Conservation (phyloP, 768 basidiomycete species). For the Flagelloscypha sp. region DNA sequence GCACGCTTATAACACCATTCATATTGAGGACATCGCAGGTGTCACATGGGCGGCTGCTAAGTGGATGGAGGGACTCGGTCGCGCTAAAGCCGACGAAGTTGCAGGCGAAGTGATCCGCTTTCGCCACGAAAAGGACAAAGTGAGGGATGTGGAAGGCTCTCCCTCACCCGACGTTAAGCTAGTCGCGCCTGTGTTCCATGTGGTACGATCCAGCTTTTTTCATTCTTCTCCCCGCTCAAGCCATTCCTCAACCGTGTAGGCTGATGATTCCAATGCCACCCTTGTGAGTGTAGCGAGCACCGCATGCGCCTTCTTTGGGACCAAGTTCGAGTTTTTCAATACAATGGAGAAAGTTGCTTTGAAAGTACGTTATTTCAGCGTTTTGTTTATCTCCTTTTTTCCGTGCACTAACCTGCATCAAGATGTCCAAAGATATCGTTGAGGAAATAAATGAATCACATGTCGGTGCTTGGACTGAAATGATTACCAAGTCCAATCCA, state of each 20-base stretch:
- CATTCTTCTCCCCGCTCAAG: slow-evolving; percentile 1
- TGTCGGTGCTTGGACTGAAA: slow-evolving; percentile 74
- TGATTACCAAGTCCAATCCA: slow-evolving; percentile 64
- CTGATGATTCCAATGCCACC: slow-evolving; percentile 70
- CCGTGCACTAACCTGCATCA: slow-evolving; percentile 1
- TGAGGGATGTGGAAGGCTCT: slow-evolving; percentile 56
- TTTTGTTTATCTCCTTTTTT: background rate
- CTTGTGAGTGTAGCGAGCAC: slow-evolving; percentile 56
- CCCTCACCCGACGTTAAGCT: slow-evolving; percentile 46
- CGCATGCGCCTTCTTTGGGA: slow-evolving; percentile 66
- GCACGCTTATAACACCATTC: slow-evolving; percentile 66
- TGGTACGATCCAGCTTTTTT: slow-evolving; percentile 36
- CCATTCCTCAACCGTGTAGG: slow-evolving; percentile 35
- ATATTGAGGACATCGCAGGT: slow-evolving; percentile 72
- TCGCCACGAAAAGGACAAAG: slow-evolving; percentile 65
- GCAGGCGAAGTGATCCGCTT: slow-evolving; percentile 64
- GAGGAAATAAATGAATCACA: slow-evolving; percentile 85
- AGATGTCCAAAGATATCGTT: slow-evolving; percentile 65
- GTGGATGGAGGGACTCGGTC: slow-evolving; percentile 64
- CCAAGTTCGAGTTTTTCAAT: slow-evolving; percentile 75
- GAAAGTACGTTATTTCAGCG: slow-evolving; percentile 38
- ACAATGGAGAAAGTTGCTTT: slow-evolving; percentile 57
- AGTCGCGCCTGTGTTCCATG: slow-evolving; percentile 73
- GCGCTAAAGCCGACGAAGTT: slow-evolving; percentile 50
- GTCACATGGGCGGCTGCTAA: slow-evolving; percentile 67